Evolutionary conservation across 148 eudicot genomes (phyloP).

Genomic region (Arctostaphylos glauca): DNA sequence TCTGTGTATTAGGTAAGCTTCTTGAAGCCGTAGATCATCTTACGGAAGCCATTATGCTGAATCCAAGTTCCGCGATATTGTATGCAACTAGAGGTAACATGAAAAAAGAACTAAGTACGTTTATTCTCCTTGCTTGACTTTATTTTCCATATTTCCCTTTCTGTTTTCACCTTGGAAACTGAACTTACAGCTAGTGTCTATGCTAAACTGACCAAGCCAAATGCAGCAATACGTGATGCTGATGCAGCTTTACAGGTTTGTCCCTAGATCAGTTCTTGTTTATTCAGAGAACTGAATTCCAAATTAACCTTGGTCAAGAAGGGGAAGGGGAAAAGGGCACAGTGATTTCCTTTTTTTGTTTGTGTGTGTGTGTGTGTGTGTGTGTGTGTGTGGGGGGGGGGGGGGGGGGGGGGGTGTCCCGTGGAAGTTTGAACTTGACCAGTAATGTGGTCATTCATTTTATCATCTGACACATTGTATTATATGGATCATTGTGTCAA

Average conservation of each 20-base stretch:
- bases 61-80: constrained; percentile 59
- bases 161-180: constrained; percentile 15
- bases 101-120: not conserved
- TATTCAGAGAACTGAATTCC: not conserved
- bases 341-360: too few relatives aligned
- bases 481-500: constrained; percentile 15
- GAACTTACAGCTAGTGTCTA: constrained; percentile 45
- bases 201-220: constrained; percentile 59
- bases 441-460: constrained; percentile 10
- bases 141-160: not conserved
- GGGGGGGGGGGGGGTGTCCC: too few relatives aligned
- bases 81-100: constrained; percentile 65
- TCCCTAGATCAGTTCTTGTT: not conserved
- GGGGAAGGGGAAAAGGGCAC: too few relatives aligned
- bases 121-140: not conserved
- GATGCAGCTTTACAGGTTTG: constrained; percentile 67
- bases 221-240: constrained; percentile 68
- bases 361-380: too few relatives aligned
- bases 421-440: not conserved
- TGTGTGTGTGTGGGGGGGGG: too few relatives aligned
- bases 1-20: constrained; percentile 34
- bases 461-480: constrained; percentile 8
- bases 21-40: constrained; percentile 58
- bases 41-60: constrained; percentile 56
- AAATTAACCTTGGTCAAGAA: not conserved